Conservation (phyloP, 495 filamentous ascomycete species). For the Durotheca rogersii region DNA sequence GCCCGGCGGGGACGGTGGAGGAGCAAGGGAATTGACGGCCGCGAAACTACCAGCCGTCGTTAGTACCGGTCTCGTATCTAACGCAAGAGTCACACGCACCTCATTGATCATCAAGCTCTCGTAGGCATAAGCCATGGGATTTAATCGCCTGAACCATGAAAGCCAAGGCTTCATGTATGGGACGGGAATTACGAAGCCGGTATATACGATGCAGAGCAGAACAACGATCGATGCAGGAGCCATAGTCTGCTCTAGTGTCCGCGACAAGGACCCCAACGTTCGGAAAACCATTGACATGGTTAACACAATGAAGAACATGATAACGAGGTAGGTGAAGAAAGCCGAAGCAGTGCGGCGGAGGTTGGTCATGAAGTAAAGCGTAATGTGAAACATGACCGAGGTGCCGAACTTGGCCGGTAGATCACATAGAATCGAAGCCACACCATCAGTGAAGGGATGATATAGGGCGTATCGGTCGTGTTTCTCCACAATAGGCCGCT, state of each 20-base stretch:
- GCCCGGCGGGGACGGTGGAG: not conserved
- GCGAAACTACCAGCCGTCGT: not conserved
- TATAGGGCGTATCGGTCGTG: slow-evolving; percentile 66
- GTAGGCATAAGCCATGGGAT: slow-evolving; percentile 75
- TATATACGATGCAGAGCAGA: slow-evolving; percentile 59
- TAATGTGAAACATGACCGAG: slow-evolving; percentile 52
- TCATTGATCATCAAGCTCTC: slow-evolving; percentile 64
- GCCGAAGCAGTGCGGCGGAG: slow-evolving; percentile 52
- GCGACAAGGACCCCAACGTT: too few relatives aligned
- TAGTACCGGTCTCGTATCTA: too few relatives aligned
- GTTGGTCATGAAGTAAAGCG: slow-evolving; percentile 61
- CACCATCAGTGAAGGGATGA: slow-evolving; percentile 58
- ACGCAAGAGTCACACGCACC: too few relatives aligned
- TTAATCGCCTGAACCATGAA: slow-evolving; percentile 73
- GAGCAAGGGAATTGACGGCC: not conserved
- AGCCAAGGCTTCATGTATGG: slow-evolving; percentile 75
- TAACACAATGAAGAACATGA: too few relatives aligned
- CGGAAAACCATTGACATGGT: too few relatives aligned
- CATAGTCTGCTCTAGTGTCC: too few relatives aligned
- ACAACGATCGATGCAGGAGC: too few relatives aligned
- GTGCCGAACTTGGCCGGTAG: slow-evolving; percentile 53
- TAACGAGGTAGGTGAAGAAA: slow-evolving; percentile 66
- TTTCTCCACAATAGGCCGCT: slow-evolving; percentile 66
- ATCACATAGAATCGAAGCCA: slow-evolving; percentile 59
- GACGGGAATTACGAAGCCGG: slow-evolving; percentile 70